Evolutionary conservation across 2,329 filamentous ascomycete genomes (phyloP), one percentile per base, ranked within the genome.

Genomic region (Anisogramma anomala): DNA sequence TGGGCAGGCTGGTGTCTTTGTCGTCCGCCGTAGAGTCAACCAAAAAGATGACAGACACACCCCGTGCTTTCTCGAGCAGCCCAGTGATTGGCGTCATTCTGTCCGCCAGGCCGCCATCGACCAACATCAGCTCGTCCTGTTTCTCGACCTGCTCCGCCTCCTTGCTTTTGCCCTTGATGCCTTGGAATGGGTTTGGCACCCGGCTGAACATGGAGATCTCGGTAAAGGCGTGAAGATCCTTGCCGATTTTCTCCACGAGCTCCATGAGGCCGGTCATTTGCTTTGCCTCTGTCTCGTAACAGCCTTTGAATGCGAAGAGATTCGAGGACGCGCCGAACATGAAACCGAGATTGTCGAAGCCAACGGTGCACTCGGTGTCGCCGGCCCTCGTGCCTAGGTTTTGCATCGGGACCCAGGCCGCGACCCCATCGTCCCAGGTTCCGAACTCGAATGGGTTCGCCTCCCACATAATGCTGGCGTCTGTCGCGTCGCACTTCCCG

Each of bases 381-480:
- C 17, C 22, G 8, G 39, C 33, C 3, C 25, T 26, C 0, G 39
- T 41, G 26, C 39, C 39, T 2, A 41, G 25, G 9, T 36, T 25
- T 13, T 41, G 33, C 3, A 41, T 32, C 1, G 39, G 39, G 13
- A 41, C 32, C 39, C 39, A 41, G 2, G 39, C 39, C 1, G 39
- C 25, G 0, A 41, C 27, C 5, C 23, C 19, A 33, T 41, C 39
- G 33, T 36, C 31, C 39, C 39, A 41, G 20, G 33, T 41, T 3
- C 39, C 39, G 8, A 41, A 41, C 26, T 41, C 39, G 7, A 20
- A 41, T 3, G 39, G 39, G 5, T 33, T 41, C 11, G 36, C 34
- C 39, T 41, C 39, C 39, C 39, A 41, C 2, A 41, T 33, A 1
- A 33, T 41, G 4, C 39, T 26, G 3, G 36, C 36, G 3, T 36